Evolutionary conservation across 345 rosid genomes (phyloP).

Genomic region (Syzygium aromaticum): DNA sequence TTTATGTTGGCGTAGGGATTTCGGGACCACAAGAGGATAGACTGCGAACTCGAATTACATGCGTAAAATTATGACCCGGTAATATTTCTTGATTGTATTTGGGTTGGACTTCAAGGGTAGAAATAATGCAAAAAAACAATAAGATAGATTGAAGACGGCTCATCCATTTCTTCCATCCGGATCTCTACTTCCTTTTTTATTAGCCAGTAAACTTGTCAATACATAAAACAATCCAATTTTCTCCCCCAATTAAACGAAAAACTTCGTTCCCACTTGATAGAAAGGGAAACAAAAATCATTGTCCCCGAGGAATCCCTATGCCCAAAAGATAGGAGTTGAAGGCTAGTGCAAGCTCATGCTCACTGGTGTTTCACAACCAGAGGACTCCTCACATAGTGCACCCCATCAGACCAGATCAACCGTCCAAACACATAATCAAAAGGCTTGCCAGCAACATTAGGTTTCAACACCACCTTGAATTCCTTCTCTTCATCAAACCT

Average conservation of each 20-base stretch:
- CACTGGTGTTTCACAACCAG: conserved; percentile 8
- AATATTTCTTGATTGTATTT: neutral
- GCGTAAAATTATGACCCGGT: neutral
- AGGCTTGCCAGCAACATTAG: neutral
- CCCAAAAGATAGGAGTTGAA: neutral
- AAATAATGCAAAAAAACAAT: neutral
- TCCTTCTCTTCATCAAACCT: conserved; percentile 21
- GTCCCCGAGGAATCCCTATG: neutral
- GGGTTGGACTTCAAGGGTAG: neutral
- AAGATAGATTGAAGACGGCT: neutral
- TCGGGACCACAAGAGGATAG: neutral
- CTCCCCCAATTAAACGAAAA: neutral
- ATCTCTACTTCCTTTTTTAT: neutral
- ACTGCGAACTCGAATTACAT: neutral
- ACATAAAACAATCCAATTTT: neutral
- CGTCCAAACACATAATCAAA: conserved; percentile 17
- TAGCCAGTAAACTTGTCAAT: neutral
- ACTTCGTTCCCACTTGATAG: neutral
- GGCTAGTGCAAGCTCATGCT: neutral
- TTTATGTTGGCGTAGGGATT: neutral
- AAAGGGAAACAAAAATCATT: neutral
- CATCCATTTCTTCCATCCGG: neutral
- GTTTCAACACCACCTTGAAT: conserved; percentile 15
- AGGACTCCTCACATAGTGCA: conserved; percentile 35
- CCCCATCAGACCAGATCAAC: conserved; percentile 32